Percentiles rank a stretch among this genome's conserved stretches.
Evolutionary conservation across 164 flowering plant genomes (phyloP).

Genomic region (Platanus orientalis): DNA sequence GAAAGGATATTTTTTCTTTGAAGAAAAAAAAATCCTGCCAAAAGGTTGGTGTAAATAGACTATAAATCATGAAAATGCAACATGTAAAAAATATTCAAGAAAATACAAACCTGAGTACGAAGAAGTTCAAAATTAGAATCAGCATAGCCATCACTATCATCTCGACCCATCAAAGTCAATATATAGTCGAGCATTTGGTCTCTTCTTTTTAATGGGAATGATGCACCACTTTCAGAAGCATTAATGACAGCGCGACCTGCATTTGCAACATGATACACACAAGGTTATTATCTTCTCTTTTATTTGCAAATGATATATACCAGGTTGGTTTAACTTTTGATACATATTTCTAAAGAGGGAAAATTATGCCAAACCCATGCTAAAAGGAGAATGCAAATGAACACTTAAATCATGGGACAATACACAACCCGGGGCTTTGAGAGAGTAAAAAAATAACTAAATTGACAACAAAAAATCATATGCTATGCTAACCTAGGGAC

Average conservation of each 20-base stretch:
- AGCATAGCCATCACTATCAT: constrained; percentile 61
- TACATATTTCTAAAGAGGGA: too few relatives aligned
- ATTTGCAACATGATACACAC: constrained; percentile 19
- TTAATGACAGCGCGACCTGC: constrained; percentile 87
- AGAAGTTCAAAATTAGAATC: constrained; percentile 72
- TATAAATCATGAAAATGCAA: too few relatives aligned
- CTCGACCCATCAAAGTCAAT: constrained; percentile 90
- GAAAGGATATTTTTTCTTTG: not conserved
- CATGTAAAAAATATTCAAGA: not conserved
- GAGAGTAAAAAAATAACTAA: too few relatives aligned
- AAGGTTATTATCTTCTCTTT: too few relatives aligned
- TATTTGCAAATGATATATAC: too few relatives aligned
- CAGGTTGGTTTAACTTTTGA: too few relatives aligned
- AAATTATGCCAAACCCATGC: too few relatives aligned
- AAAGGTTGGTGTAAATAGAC: not conserved
- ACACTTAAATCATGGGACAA: too few relatives aligned
- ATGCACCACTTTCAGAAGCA: constrained; percentile 84
- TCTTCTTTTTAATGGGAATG: constrained; percentile 88
- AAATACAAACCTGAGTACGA: constrained; percentile 68
- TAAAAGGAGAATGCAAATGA: too few relatives aligned
- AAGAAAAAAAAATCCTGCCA: not conserved
- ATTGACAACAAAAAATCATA: too few relatives aligned
- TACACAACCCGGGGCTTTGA: too few relatives aligned
- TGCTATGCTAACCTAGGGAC: too few relatives aligned
- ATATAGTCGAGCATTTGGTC: constrained; percentile 82